Evolutionary conservation across 352 stramenopile genomes (phyloP), one percentile per base, ranked within the genome.

Genomic region (Pythium monospermum): DNA sequence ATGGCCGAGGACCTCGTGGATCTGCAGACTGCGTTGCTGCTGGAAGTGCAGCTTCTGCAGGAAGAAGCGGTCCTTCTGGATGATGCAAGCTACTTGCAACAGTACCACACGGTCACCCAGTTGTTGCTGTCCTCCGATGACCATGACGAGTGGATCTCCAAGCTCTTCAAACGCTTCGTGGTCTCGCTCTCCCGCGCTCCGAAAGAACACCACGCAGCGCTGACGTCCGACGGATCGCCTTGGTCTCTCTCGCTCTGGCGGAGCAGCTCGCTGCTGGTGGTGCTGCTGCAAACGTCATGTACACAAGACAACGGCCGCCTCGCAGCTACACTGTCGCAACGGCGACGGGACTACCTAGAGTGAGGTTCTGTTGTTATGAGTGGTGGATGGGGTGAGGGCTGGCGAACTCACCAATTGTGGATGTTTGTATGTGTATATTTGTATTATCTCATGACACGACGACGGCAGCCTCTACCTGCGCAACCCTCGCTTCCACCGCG

Each of bases 171-270:
- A 32, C 58, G 69, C 8, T 47, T 85, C 27, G 73, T 59, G 15
- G 59, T 78, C 22, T 56, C 62, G 16, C 32, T 72, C 23, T 59
- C 53, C 1, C 53, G 65, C 0, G 37, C 53, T 3, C 37, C 48
- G 2, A 35, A 22, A 12, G 61, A 72, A 47, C 41, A 62, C 5
- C 39, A 52, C 6, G 44, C 47, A 0, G 54, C 55, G 3, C 13
- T 23, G 30, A 26, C 33, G 0, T 26, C 42, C 18, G 48, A 39
- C 28, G 53, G 46, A 27, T 61, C 38, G 27, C 52, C 42, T 37
- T 69, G 64, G 57, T 74, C 61, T 26, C 57, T 87, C 11, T 30
- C 69, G 21, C 69, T 87, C 31, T 87, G 76, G 76, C 67, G 69
- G 18, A 62, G 54, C 39, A 66, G 71, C 22, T 64, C 53, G 32